Percentiles rank a stretch among this genome's conserved stretches.
These are phyloP conservation scores for Harringtonia aguacate DNA, from an alignment of 2,329 filamentous ascomycete species.

Conservation along the genomic window DNA sequence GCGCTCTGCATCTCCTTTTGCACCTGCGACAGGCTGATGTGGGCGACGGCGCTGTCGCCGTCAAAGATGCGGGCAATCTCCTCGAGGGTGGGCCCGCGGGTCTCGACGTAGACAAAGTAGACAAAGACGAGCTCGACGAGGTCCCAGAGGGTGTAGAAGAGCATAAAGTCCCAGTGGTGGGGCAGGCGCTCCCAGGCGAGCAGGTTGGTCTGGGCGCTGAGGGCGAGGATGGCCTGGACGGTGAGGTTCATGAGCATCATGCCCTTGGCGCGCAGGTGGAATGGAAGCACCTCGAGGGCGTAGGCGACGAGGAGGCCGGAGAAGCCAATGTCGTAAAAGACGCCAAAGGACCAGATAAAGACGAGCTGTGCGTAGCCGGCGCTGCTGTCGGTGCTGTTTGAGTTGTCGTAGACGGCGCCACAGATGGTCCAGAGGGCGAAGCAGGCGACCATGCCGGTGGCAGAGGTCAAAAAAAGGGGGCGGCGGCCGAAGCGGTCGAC, in stretches of 20 bases:
- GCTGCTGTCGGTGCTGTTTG: conserved; percentile 27
- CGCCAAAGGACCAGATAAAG: conserved; percentile 48
- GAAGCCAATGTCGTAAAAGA: conserved; percentile 51
- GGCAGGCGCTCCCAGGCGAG: conserved; percentile 50
- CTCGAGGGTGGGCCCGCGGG: conserved; percentile 59
- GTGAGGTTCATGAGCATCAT: conserved; percentile 13
- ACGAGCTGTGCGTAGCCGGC: conserved; percentile 44
- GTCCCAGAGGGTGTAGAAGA: conserved; percentile 57
- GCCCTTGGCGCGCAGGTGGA: conserved; percentile 45
- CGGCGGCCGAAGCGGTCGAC: conserved; percentile 41
- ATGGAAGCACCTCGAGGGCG: conserved; percentile 47
- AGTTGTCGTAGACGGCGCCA: conserved; percentile 39
- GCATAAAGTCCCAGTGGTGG: conserved; percentile 53
- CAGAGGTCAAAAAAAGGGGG: conserved; percentile 40
- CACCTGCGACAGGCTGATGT: conserved; percentile 43
- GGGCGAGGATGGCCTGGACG: conserved; percentile 11
- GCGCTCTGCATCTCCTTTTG: conserved; percentile 43
- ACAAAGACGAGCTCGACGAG: conserved; percentile 49
- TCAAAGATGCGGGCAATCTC: conserved; percentile 63
- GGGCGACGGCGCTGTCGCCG: conserved; percentile 46
- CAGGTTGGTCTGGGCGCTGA: conserved; percentile 47
- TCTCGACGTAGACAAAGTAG: conserved; percentile 59
- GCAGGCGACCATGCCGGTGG: conserved; percentile 33
- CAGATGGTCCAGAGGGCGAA: conserved; percentile 40
- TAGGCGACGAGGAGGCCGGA: conserved; percentile 48